Base-by-base conservation (phyloP, 805 yeast genomes). In the Barnettozyma pratensis region DNA sequence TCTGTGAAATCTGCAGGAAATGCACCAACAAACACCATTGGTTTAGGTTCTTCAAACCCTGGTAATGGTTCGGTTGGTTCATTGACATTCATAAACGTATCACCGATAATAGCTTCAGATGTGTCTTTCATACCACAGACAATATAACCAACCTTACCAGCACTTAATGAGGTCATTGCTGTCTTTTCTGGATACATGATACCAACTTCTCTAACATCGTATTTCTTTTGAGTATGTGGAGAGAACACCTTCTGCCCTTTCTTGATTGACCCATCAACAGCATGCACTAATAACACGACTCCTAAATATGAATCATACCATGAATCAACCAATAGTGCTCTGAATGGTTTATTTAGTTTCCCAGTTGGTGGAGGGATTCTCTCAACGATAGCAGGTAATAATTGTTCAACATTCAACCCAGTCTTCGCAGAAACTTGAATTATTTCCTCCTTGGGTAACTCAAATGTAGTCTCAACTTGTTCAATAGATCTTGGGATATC, bases 21-120 rank as follows among this genome's bases (percentile, higher is more conserved):
- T 0, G 98, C 99, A 11, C 98, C 98, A 43, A 92, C 95, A 64
- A 92, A 94, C 7, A 92, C 98, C 98, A 94, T 94, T 1, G 98
- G 97, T 65, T 94, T 91, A 1, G 96, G 91, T 59, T 89, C 97
- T 66, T 91, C 97, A 65, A 92, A 94, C 1, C 98, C 98, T 1
- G 95, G 96, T 28, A 92, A 72, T 1, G 97, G 84, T 53, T 83
- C 87, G 3, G 86, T 81, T 38, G 73, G 75, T 26, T 66, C 62
- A 5, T 85, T 85, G 10, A 71, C 69, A 48, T 77, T 80, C 75
- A 80, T 79, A 54, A 89, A 76, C 0, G 99, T 92, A 63, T 92
- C 99, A 34, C 99, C 99, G 49, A 90, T 83, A 59, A 82, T 76
- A 0, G 96, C 97, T 57, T 91, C 96, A 25, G 79, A 69, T 1